A percentile compares a stretch with the other conserved stretches of the same genome.
Evolutionary conservation across 140 eudicot species (phyloP).

Genomic region (Oenanthe javanica): DNA sequence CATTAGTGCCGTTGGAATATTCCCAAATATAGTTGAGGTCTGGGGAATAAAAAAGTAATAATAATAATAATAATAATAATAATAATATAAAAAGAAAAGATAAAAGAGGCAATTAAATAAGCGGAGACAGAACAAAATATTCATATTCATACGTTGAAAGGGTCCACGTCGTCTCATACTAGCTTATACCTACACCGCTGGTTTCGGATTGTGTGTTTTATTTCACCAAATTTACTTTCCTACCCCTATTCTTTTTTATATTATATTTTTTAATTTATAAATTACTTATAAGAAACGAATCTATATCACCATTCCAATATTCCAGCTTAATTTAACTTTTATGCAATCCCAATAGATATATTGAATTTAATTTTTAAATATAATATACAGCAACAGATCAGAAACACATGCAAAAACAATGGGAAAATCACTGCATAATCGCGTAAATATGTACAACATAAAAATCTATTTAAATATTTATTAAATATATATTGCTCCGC

Average conservation of each 20-base stretch:
- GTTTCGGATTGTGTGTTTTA: slow-evolving; percentile 2
- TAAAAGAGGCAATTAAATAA: neutral
- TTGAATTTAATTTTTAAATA: too few relatives aligned
- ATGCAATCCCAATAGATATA: neutral
- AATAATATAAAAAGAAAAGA: neutral
- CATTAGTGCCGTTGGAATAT: neutral
- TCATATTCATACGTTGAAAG: neutral
- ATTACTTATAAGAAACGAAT: too few relatives aligned
- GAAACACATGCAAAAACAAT: too few relatives aligned
- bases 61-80: too few relatives aligned
- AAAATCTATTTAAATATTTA: too few relatives aligned
- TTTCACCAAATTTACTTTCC: neutral
- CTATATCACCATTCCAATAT: neutral
- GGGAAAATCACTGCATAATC: too few relatives aligned
- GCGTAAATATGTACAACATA: too few relatives aligned
- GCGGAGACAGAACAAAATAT: neutral
- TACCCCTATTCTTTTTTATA: neutral
- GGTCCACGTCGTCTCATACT: neutral
- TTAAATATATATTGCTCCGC: too few relatives aligned
- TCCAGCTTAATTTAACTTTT: neutral
- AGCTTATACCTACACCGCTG: neutral
- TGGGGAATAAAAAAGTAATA: too few relatives aligned
- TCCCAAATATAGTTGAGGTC: neutral
- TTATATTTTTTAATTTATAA: too few relatives aligned
- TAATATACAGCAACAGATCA: too few relatives aligned